Evolutionary conservation across 345 rosid species (phyloP).

Genomic region (Mangifera indica): DNA sequence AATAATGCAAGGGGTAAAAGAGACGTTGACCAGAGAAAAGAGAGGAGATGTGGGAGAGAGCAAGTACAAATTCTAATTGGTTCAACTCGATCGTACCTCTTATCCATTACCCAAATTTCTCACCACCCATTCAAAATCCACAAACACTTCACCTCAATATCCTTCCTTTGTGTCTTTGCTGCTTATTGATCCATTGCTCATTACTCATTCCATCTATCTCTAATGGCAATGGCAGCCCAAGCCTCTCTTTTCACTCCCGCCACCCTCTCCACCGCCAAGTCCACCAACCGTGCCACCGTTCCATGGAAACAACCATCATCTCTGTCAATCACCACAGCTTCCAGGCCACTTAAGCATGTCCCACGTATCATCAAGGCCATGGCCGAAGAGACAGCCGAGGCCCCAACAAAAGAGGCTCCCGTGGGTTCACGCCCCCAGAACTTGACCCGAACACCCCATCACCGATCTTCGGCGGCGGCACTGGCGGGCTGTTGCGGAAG

Average conservation of each 20-base stretch:
- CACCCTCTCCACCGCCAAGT: constrained; percentile 41
- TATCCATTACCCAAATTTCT: constrained; percentile 31
- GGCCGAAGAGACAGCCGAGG: constrained; percentile 24
- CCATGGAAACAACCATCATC: constrained; percentile 47
- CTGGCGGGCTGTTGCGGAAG: constrained; percentile 73
- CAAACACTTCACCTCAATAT: not conserved
- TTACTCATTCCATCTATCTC: not conserved
- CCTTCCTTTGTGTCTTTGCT: not conserved
- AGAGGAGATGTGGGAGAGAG: constrained; percentile 14
- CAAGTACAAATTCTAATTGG: constrained; percentile 38
- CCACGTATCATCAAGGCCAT: constrained; percentile 41
- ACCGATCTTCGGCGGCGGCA: constrained; percentile 86
- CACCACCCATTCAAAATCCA: constrained; percentile 22
- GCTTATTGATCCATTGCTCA: not conserved
- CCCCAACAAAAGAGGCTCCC: constrained; percentile 49
- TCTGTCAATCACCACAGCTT: constrained; percentile 22
- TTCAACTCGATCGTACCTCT: constrained; percentile 34
- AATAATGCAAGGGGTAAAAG: too few relatives aligned
- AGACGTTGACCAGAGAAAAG: too few relatives aligned
- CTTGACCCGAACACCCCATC: constrained; percentile 85
- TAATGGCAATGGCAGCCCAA: constrained; percentile 60
- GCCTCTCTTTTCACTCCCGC: constrained; percentile 57
- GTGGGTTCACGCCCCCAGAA: constrained; percentile 85
- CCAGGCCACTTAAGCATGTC: constrained; percentile 24
- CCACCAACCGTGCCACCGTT: constrained; percentile 30